Base-by-base conservation (phyloP, 257 asterid genomes). In the Verbascum thapsus region DNA sequence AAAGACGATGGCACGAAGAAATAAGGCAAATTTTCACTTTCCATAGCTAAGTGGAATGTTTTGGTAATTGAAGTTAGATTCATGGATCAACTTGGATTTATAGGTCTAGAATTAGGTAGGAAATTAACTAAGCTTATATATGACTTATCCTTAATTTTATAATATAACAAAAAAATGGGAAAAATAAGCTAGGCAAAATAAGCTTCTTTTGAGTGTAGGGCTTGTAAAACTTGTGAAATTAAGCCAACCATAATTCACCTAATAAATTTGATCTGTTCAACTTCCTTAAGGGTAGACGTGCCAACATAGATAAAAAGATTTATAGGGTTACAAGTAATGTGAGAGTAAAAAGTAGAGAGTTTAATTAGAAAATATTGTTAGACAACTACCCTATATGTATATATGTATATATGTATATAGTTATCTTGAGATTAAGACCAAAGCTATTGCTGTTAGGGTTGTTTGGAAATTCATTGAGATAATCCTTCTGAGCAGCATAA, bases 221-320 rank as follows among this genome's bases (percentile, higher is more conserved):
- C 22, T 77, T 71, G 67, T 53, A 34, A 71, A 32, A 43, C 68
- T 53, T 26, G 78, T 61, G 72, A 77, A 74, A 26, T 26, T 26
- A 26, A 74, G 77, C 79, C 83, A 81, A 78, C 87, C 2, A 75
- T 8, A 74, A 63, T 66, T 71, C 76, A 75, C 84, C 87, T 78
- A 78, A 72, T 60, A 51, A 63, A 39, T 52, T 74, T 75, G 77
- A 66, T 74, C 83, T 49, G 87, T 78, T 78, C 87, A 81, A 77
- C 87, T 58, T 53, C 80, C 71, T 69, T 13, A 72, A 54, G 42
- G 76, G 76, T 63, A 77, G 75, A 70, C 77, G 82, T 80, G 82
- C 78, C 72, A 58, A 60, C 65, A 71, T 65, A 49, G 76, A 19
- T 66, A 51, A 19, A 30, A 66, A 26, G 48, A 43, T 39, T 16